Conservation (phyloP, 192 early-diverging fungal species). For the Podila horticola region DNA sequence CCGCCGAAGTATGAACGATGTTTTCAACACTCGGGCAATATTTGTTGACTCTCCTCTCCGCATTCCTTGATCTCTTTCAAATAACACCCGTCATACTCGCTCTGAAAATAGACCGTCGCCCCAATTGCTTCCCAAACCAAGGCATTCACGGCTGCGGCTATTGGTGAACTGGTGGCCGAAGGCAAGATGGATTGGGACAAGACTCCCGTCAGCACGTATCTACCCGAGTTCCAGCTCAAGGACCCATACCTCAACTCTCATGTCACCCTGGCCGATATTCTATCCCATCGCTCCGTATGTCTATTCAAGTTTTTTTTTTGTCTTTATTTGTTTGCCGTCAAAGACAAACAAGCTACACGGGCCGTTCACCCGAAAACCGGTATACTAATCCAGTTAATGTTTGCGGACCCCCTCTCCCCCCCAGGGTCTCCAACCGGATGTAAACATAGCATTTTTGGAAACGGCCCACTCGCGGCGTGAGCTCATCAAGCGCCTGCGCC, state of each 20-base stretch:
- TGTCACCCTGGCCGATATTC: not conserved
- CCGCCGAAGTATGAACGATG: constrained; percentile 16
- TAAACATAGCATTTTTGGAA: not conserved
- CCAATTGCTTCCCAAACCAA: constrained; percentile 24
- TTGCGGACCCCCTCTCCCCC: not conserved
- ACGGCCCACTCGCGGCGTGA: not conserved
- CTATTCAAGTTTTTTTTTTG: not conserved
- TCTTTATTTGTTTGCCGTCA: not conserved
- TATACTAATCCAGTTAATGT: not conserved
- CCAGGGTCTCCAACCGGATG: not conserved
- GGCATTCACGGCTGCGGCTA: constrained; percentile 23
- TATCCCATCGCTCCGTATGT: constrained; percentile 7
- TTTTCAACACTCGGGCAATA: too few relatives aligned
- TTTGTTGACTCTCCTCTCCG: too few relatives aligned
- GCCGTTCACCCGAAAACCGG: too few relatives aligned
- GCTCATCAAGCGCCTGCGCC: not conserved
- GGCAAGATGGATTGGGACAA: constrained; percentile 36
- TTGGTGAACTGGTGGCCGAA: constrained; percentile 36
- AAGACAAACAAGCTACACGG: too few relatives aligned
- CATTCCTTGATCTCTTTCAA: too few relatives aligned
- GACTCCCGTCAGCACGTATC: constrained; percentile 9
- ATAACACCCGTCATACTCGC: not conserved
- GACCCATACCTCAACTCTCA: constrained; percentile 3
- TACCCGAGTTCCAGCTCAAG: constrained; percentile 14
- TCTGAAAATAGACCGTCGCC: constrained; percentile 4